A percentile compares a stretch with the other conserved stretches of the same genome.
Conservation (phyloP, 352 stramenopile genomes). For the Achlya hypogyna region DNA sequence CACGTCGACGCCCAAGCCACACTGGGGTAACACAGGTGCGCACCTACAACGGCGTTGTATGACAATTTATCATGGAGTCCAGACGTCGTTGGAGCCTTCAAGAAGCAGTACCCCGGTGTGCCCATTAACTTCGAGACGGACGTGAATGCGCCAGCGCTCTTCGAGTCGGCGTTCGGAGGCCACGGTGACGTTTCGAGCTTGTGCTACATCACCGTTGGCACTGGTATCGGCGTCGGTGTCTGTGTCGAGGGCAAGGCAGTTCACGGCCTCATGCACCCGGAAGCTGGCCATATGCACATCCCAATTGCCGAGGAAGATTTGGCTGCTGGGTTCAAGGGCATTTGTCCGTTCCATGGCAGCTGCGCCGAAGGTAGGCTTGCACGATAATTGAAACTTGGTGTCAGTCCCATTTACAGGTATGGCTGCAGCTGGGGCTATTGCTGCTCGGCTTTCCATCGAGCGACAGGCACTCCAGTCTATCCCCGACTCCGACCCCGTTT, state of each 20-base stretch:
- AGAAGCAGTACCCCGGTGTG: slow-evolving; percentile 57
- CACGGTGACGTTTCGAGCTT: slow-evolving; percentile 66
- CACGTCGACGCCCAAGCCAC: slow-evolving; percentile 90
- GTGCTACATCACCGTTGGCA: slow-evolving; percentile 95
- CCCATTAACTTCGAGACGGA: slow-evolving; percentile 94
- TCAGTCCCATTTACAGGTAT: slow-evolving; percentile 35
- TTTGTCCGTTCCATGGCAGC: slow-evolving; percentile 83
- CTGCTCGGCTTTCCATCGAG: slow-evolving; percentile 74
- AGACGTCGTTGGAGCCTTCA: slow-evolving; percentile 60
- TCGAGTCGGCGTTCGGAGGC: slow-evolving; percentile 83
- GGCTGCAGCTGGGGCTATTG: slow-evolving; percentile 83
- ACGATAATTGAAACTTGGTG: background rate
- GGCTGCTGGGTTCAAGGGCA: slow-evolving; percentile 61
- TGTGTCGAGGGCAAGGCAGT: slow-evolving; percentile 86
- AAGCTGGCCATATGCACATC: slow-evolving; percentile 80
- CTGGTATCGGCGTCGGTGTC: slow-evolving; percentile 92
- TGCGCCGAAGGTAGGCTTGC: slow-evolving; percentile 77
- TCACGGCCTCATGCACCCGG: slow-evolving; percentile 94
- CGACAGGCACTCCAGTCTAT: slow-evolving; percentile 61
- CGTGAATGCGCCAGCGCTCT: slow-evolving; percentile 94
- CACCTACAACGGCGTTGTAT: too few species aligned
- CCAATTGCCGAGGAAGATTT: slow-evolving; percentile 64
- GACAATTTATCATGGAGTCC: background rate
- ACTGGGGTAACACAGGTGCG: slow-evolving; percentile 81
- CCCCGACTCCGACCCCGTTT: slow-evolving; percentile 83